phyloP scores from a whole-genome alignment of 768 basidiomycete species.

The Auricularia cornea region DNA sequence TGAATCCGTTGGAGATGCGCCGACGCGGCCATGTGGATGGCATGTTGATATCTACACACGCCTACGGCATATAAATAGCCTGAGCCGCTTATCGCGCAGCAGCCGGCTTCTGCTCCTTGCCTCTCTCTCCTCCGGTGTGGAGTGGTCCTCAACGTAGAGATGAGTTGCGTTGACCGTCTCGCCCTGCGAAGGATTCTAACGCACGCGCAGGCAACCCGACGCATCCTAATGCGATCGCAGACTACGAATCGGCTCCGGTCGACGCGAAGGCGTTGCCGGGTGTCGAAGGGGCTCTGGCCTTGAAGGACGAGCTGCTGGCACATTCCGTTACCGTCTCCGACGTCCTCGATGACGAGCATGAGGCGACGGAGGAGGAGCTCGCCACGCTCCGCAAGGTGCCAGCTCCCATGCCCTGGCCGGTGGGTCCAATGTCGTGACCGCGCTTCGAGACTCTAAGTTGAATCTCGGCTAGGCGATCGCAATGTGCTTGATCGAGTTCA shows the following conservation, averaged over 20 bases:
- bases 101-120: too few species aligned
- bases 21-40: too few species aligned
- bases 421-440: not conserved
- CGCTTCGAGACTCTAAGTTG: too few species aligned
- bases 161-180: not conserved
- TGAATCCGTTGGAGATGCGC: too few species aligned
- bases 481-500: constrained; percentile 27
- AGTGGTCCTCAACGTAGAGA: not conserved
- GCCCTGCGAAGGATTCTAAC: not conserved
- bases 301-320: not conserved
- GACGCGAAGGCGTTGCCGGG: not conserved
- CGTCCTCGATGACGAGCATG: not conserved
- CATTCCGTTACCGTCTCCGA: not conserved
- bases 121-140: too few species aligned
- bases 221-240: not conserved
- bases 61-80: too few species aligned
- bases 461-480: constrained; percentile 13
- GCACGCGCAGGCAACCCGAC: not conserved
- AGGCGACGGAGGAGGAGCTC: constrained; percentile 13
- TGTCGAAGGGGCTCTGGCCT: not conserved
- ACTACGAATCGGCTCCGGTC: not conserved
- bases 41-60: too few species aligned
- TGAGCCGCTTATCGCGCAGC: too few species aligned
- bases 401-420: constrained; percentile 16
- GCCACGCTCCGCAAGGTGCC: constrained; percentile 15